Conservation (phyloP, 768 basidiomycete genomes). For the Leccinum olivaceopallidum region DNA sequence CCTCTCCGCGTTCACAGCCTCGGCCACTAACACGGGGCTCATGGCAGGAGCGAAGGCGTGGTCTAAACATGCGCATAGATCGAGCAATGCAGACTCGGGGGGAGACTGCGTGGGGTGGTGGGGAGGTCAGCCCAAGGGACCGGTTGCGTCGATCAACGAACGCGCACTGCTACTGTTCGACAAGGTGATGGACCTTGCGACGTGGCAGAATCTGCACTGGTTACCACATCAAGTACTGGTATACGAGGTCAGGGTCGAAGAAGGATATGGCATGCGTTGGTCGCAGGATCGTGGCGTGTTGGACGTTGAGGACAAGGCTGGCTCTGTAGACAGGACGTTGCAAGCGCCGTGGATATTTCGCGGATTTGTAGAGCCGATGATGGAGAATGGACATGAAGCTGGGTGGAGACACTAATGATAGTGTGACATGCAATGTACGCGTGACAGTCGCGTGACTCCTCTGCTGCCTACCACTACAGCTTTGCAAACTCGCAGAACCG, state of each 20-base stretch:
- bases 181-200: conserved; percentile 50
- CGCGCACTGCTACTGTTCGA: conserved; percentile 51
- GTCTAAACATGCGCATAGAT: conserved; percentile 66
- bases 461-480: not conserved
- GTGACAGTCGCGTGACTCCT: conserved; percentile 31
- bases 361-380: conserved; percentile 68
- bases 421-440: conserved; percentile 21
- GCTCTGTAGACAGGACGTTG: not conserved
- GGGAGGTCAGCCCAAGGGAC: conserved; percentile 53
- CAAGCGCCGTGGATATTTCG: conserved; percentile 52
- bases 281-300: conserved; percentile 44
- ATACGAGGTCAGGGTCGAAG: conserved; percentile 57
- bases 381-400: conserved; percentile 63
- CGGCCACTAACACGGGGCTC: conserved; percentile 50
- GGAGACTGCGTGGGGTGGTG: conserved; percentile 49
- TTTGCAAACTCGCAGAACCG: not conserved
- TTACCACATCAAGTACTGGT: conserved; percentile 61
- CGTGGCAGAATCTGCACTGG: conserved; percentile 69
- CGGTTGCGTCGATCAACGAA: conserved; percentile 53
- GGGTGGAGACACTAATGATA: conserved; percentile 55
- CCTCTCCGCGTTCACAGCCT: conserved; percentile 48
- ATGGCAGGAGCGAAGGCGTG: conserved; percentile 64
- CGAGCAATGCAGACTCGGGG: conserved; percentile 20
- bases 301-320: not conserved
- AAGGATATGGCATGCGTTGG: conserved; percentile 72